Conservation (phyloP, 371 early-diverging fungal species). For the Mucor irregularis region DNA sequence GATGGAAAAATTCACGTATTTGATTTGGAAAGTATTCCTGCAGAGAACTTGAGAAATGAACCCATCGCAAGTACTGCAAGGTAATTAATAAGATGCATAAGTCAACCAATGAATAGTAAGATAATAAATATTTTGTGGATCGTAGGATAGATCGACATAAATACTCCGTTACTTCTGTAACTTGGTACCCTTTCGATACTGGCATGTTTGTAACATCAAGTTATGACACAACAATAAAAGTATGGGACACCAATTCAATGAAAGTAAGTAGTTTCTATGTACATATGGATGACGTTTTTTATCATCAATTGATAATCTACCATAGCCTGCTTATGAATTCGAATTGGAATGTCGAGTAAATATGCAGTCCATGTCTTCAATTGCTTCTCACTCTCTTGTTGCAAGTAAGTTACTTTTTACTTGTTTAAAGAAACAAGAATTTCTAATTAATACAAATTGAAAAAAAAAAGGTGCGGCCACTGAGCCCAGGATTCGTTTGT, state of each 20-base stretch:
- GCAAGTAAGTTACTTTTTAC: conserved; percentile 57
- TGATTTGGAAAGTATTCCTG: conserved; percentile 57
- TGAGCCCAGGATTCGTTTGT: conserved; percentile 72
- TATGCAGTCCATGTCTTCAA: conserved; percentile 71
- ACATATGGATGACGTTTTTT: background rate
- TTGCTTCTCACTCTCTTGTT: conserved; percentile 75
- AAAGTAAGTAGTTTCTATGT: conserved; percentile 34
- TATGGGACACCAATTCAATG: conserved; percentile 87
- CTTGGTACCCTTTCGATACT: conserved; percentile 87
- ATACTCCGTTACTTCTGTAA: conserved; percentile 68
- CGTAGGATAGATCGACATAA: conserved; percentile 56
- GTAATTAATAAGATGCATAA: conserved; percentile 30
- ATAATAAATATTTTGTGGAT: background rate
- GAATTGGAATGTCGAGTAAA: conserved; percentile 66
- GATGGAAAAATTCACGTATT: conserved; percentile 71
- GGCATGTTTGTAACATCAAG: conserved; percentile 87
- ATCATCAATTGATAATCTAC: background rate
- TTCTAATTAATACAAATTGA: conserved; percentile 1
- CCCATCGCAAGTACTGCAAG: conserved; percentile 49
- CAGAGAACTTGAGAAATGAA: conserved; percentile 39
- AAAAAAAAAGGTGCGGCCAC: conserved; percentile 54
- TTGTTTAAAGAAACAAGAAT: background rate
- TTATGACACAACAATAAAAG: conserved; percentile 74
- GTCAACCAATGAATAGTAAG: background rate
- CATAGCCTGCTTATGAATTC: conserved; percentile 31